phyloP scores from a whole-genome alignment of 2,329 filamentous ascomycete species.

The Madurella fahalii region DNA sequence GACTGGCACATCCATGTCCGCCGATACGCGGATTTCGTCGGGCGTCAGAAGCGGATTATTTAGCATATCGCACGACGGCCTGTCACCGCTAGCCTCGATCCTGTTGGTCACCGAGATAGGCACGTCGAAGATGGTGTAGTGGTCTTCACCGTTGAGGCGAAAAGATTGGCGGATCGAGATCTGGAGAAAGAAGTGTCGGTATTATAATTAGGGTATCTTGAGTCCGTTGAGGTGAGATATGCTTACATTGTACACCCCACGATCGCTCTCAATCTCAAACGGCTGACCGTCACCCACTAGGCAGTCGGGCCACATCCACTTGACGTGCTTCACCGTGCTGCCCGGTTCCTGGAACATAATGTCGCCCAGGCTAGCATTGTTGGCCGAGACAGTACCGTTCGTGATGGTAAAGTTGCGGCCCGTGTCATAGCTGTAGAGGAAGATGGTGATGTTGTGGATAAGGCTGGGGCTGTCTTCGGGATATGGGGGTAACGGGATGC shows the following conservation, averaged over 20 bases:
- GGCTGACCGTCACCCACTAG: slow-evolving; percentile 57
- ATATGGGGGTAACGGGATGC: slow-evolving; percentile 56
- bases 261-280: slow-evolving; percentile 42
- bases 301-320: slow-evolving; percentile 68
- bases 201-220: too few species aligned
- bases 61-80: slow-evolving; percentile 43
- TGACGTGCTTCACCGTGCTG: slow-evolving; percentile 70
- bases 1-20: slow-evolving; percentile 42
- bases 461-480: slow-evolving; percentile 49
- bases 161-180: slow-evolving; percentile 70
- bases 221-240: neutral
- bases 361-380: slow-evolving; percentile 53
- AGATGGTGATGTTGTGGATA: slow-evolving; percentile 63
- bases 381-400: slow-evolving; percentile 52
- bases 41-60: slow-evolving; percentile 49
- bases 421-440: slow-evolving; percentile 61
- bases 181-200: slow-evolving; percentile 29
- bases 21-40: slow-evolving; percentile 40
- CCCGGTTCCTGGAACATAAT: slow-evolving; percentile 61
- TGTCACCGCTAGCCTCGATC: slow-evolving; percentile 41
- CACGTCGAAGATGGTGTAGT: slow-evolving; percentile 68
- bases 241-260: slow-evolving; percentile 60
- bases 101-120: slow-evolving; percentile 65
- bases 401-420: slow-evolving; percentile 61
- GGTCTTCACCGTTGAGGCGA: slow-evolving; percentile 57